Evolutionary conservation across 2,329 filamentous ascomycete species (phyloP).

Genomic region (Colletotrichum orbiculare): DNA sequence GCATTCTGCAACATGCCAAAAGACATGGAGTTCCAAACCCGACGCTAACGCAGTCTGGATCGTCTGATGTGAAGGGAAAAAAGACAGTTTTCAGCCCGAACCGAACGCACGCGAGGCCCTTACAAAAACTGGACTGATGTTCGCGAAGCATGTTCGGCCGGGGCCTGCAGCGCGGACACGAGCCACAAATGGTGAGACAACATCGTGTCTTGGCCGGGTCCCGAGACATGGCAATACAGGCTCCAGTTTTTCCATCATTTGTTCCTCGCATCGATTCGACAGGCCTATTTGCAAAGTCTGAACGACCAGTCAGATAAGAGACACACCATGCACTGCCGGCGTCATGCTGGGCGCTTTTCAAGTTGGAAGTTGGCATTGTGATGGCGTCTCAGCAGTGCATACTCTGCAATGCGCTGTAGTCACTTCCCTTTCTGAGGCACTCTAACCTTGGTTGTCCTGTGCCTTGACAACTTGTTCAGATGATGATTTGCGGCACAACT

Average conservation of each 20-base stretch:
- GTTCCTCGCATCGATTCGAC: slow-evolving; percentile 17
- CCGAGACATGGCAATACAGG: slow-evolving; percentile 27
- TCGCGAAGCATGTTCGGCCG: slow-evolving; percentile 30
- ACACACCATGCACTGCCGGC: background rate
- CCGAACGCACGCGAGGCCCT: slow-evolving; percentile 12
- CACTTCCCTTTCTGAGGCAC: too few relatives aligned
- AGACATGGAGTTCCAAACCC: background rate
- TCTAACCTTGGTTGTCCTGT: too few relatives aligned
- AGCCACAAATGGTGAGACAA: slow-evolving; percentile 34
- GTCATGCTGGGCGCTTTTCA: background rate
- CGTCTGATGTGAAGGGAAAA: slow-evolving; percentile 22
- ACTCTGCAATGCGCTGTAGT: too few relatives aligned
- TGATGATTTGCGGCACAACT: too few relatives aligned
- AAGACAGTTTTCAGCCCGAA: slow-evolving; percentile 8
- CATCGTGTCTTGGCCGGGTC: slow-evolving; percentile 23
- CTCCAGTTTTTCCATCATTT: slow-evolving; percentile 24
- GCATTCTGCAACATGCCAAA: slow-evolving; percentile 1
- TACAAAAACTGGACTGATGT: slow-evolving; percentile 11
- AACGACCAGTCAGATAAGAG: slow-evolving; percentile 1
- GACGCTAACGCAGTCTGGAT: slow-evolving; percentile 12
- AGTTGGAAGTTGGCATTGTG: background rate
- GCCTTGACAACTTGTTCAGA: too few relatives aligned
- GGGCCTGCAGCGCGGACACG: slow-evolving; percentile 28
- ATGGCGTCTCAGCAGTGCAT: background rate
- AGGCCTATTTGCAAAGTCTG: slow-evolving; percentile 9